Conservation (phyloP, 2,329 filamentous ascomycete species). For the Colletotrichum lupini region DNA sequence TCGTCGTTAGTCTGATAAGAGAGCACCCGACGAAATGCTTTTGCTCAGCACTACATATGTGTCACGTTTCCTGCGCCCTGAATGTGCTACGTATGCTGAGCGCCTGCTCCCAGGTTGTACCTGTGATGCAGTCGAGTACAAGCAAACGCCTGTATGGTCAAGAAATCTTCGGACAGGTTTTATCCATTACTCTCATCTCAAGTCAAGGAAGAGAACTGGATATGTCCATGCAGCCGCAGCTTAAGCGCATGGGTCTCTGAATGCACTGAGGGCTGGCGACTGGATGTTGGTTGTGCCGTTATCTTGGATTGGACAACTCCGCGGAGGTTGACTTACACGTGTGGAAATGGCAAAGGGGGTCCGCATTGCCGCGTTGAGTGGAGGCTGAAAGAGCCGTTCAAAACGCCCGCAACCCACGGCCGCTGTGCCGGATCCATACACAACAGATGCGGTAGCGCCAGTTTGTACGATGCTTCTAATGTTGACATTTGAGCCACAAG, state of each 20-base stretch:
- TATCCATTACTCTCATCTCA: not conserved
- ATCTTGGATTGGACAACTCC: conserved; percentile 33
- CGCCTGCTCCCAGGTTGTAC: not conserved
- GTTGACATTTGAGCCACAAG: not conserved
- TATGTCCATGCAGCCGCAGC: not conserved
- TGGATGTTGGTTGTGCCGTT: conserved; percentile 26
- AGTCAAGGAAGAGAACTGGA: not conserved
- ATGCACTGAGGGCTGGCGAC: conserved; percentile 6
- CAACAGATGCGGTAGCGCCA: not conserved
- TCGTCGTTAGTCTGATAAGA: not conserved
- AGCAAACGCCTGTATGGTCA: not conserved
- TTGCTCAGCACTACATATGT: conserved; percentile 5
- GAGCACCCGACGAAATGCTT: not conserved
- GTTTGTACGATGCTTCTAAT: not conserved
- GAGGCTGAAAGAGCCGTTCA: conserved; percentile 29
- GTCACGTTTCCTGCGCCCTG: not conserved
- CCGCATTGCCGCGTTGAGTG: conserved; percentile 29
- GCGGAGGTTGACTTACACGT: conserved; percentile 29
- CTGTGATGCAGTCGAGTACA: no score
- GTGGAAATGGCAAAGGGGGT: conserved; percentile 22
- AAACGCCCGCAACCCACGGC: conserved; percentile 27
- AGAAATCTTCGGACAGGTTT: not conserved
- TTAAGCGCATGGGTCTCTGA: conserved; percentile 14
- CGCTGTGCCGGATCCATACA: conserved; percentile 8
- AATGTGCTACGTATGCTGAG: not conserved